Evolutionary conservation across 345 rosid genomes (phyloP).

Genomic region (Cardamine resedifolia): DNA sequence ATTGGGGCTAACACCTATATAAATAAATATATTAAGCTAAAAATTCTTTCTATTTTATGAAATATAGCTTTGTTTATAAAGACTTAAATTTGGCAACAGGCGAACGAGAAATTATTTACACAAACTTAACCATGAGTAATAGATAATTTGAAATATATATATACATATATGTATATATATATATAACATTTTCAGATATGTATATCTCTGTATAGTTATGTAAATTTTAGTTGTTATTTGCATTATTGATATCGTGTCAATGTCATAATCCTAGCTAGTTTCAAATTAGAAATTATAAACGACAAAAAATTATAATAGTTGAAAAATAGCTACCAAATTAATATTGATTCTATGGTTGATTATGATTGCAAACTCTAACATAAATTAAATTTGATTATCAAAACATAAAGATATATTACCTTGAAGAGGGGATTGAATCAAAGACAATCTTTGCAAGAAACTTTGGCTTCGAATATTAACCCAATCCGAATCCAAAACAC

Average conservation of each 20-base stretch:
- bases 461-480: slow-evolving; percentile 42
- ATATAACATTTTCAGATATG: neutral
- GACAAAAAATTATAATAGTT: neutral
- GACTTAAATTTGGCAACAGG: neutral
- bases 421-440: slow-evolving; percentile 59
- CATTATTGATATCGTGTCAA: too few species aligned
- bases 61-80: neutral
- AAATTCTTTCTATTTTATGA: neutral
- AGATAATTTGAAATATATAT: neutral
- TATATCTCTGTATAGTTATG: too few species aligned
- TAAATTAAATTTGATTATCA: neutral
- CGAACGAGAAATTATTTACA: neutral
- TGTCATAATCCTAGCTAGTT: neutral
- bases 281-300: neutral
- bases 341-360: neutral
- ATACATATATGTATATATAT: too few species aligned
- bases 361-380: neutral
- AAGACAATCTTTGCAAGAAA: slow-evolving; percentile 51
- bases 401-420: slow-evolving; percentile 33
- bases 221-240: too few species aligned
- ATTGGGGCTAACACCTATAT: neutral
- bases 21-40: neutral
- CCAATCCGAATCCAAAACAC: slow-evolving; percentile 62
- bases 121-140: neutral
- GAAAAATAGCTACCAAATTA: neutral